Percentiles rank a stretch among this genome's conserved stretches.
Conservation (phyloP, 192 early-diverging fungal species). For the Dimargaris cristalligena region DNA sequence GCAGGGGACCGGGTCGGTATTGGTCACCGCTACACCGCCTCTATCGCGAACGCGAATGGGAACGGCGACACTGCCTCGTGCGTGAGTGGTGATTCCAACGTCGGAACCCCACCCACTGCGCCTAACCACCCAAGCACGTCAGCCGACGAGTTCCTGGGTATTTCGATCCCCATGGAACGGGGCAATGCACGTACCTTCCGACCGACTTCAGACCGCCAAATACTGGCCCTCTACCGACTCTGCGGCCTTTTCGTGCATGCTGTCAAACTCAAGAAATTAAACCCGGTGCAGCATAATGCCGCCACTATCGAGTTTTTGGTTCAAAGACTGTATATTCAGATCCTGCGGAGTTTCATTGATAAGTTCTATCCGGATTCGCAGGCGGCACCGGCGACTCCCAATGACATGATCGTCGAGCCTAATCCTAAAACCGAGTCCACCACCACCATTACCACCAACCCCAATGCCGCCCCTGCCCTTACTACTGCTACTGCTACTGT, state of each 20-base stretch:
- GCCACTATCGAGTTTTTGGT: not conserved
- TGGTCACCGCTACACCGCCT: not conserved
- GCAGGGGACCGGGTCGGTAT: not conserved
- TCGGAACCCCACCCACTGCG: not conserved
- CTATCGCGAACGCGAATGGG: not conserved
- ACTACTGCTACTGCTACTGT: not conserved
- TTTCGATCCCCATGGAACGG: too few species aligned
- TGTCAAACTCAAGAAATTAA: slow-evolving; percentile 3
- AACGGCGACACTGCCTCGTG: not conserved
- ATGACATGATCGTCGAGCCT: not conserved
- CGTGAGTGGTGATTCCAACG: not conserved
- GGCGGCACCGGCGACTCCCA: not conserved
- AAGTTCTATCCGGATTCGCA: not conserved
- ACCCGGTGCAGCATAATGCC: not conserved
- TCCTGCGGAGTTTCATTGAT: not conserved
- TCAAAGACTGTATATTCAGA: not conserved
- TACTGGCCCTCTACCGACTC: slow-evolving; percentile 6
- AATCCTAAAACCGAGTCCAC: too few species aligned
- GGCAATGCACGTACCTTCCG: not conserved
- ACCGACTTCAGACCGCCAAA: not conserved
- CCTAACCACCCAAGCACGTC: not conserved
- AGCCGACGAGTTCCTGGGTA: too few species aligned
- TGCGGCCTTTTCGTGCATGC: slow-evolving; percentile 5
- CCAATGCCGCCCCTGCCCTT: not conserved
- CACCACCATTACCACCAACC: not conserved